These are phyloP conservation scores for Phytophthora colocasiae DNA, from an alignment of 352 stramenopile species.

Conservation along the genomic window DNA sequence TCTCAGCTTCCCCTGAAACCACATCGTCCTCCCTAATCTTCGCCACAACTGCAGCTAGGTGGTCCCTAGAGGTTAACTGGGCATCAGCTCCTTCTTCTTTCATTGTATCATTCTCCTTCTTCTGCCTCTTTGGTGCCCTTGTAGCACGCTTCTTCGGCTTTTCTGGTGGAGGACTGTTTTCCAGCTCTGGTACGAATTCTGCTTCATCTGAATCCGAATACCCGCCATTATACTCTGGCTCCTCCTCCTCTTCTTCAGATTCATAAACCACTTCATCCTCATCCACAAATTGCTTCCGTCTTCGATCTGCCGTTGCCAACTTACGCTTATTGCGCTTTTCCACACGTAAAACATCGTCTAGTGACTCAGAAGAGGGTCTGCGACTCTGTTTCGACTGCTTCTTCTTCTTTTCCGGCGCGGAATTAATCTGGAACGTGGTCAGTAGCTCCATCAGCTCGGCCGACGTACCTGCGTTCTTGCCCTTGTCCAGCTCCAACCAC, in stretches of 20 bases:
- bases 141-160: conserved; percentile 24
- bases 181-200: conserved; percentile 39
- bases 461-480: conserved; percentile 47
- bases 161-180: conserved; percentile 14
- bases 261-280: conserved; percentile 45
- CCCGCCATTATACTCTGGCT: conserved; percentile 38
- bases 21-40: conserved; percentile 45
- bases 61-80: conserved; percentile 26
- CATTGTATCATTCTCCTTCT: conserved; percentile 16
- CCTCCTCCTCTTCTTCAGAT: conserved; percentile 47
- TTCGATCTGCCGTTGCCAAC: conserved; percentile 17
- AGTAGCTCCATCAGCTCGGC: conserved; percentile 43
- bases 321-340: conserved; percentile 36
- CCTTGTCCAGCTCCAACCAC: conserved; percentile 64
- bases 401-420: conserved; percentile 14
- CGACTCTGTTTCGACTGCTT: conserved; percentile 28
- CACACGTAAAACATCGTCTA: conserved; percentile 50
- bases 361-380: conserved; percentile 43
- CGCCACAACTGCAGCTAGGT: conserved; percentile 35
- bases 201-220: conserved; percentile 54
- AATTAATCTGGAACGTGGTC: conserved; percentile 20
- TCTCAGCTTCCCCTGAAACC: conserved; percentile 6
- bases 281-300: conserved; percentile 20
- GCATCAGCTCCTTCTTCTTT: conserved; percentile 14
- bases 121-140: conserved; percentile 16